A percentile compares a stretch with the other conserved stretches of the same genome.
These are phyloP conservation scores for Flammula alnicola DNA, from an alignment of 1,284 basidiomycete genomes.

Conservation along the genomic window DNA sequence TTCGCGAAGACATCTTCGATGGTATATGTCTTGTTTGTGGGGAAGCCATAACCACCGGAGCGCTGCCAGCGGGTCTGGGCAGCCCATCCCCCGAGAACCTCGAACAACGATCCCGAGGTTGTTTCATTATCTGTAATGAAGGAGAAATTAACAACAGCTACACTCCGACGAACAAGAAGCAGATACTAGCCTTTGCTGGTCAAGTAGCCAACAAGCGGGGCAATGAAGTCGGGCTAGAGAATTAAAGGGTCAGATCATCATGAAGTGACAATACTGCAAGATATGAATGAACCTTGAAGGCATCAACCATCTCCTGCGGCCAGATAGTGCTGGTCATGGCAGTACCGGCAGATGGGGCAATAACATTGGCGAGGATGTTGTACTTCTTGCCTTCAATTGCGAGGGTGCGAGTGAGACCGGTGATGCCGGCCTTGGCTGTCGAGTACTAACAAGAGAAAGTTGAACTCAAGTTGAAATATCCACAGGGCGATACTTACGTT, in stretches of 20 bases:
- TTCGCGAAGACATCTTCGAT: conserved; percentile 81
- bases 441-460: conserved; percentile 61
- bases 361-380: conserved; percentile 86
- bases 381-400: conserved; percentile 94
- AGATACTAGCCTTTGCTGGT: conserved; percentile 66
- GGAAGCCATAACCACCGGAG: conserved; percentile 87
- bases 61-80: conserved; percentile 95
- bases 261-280: neutral
- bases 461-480: neutral
- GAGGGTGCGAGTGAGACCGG: conserved; percentile 88
- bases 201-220: conserved; percentile 91
- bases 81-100: conserved; percentile 92
- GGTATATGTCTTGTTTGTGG: conserved; percentile 71
- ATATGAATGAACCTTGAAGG: conserved; percentile 71
- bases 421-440: conserved; percentile 93
- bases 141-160: conserved; percentile 6
- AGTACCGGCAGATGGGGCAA: conserved; percentile 91
- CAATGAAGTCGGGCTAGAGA: conserved; percentile 84
- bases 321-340: conserved; percentile 91
- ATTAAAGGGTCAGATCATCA: neutral
- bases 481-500: conserved; percentile 54
- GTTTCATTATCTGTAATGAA: conserved; percentile 63
- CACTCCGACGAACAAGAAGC: neutral
- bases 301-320: conserved; percentile 92
- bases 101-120: conserved; percentile 82